Percentiles rank a stretch among this genome's conserved stretches.
Evolutionary conservation across 768 basidiomycete genomes (phyloP).

Genomic region (Russula earlei): DNA sequence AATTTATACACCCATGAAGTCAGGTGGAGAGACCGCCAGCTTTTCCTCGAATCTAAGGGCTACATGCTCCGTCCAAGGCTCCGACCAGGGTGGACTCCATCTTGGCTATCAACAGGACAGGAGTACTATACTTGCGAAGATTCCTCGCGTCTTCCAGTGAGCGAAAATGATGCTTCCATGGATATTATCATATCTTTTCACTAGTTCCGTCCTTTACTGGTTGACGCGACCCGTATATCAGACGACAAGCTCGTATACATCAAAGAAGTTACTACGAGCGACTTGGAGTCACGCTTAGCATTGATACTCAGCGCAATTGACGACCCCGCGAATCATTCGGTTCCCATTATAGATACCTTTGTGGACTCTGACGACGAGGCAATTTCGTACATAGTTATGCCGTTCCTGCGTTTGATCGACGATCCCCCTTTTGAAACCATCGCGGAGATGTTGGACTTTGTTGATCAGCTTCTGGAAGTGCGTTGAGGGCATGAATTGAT

Average conservation of each 20-base stretch:
- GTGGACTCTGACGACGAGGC: not conserved
- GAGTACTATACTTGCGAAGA: not conserved
- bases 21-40: constrained; percentile 10
- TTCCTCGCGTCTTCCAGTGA: not conserved
- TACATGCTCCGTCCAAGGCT: constrained; percentile 17
- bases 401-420: not conserved
- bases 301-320: not conserved
- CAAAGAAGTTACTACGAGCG: constrained; percentile 21
- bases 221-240: constrained; percentile 27
- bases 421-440: not conserved
- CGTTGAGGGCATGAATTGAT: not conserved
- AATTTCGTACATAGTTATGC: constrained; percentile 17
- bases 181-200: not conserved
- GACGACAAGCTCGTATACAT: constrained; percentile 26
- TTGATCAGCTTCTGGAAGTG: constrained; percentile 13
- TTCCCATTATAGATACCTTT: constrained; percentile 14
- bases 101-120: constrained; percentile 10
- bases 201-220: not conserved
- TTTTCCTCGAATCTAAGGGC: constrained; percentile 14
- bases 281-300: constrained; percentile 18
- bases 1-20: not conserved
- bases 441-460: constrained; percentile 13
- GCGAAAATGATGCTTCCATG: not conserved
- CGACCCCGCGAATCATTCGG: constrained; percentile 11
- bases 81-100: constrained; percentile 18